Conservation (phyloP, 306 rosid species). For the Medicago arabica region DNA sequence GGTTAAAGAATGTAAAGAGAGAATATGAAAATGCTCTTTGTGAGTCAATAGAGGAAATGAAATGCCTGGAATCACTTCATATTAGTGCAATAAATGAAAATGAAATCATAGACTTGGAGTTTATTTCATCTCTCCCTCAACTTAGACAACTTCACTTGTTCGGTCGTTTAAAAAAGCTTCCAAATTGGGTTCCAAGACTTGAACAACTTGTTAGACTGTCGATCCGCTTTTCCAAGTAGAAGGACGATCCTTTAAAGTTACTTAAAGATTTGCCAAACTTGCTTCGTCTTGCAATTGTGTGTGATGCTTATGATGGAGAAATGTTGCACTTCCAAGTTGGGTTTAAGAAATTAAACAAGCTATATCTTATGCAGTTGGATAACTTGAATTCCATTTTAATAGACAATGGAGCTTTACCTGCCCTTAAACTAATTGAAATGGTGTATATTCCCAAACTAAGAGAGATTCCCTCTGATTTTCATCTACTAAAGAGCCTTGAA, state of each 20-base stretch:
- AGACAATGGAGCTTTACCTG: not conserved
- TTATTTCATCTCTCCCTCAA: not conserved
- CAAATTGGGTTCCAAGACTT: constrained; percentile 18
- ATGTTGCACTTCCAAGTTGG: constrained; percentile 15
- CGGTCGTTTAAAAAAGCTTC: not conserved
- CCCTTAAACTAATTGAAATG: not conserved
- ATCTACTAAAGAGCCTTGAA: not conserved
- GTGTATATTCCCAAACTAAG: not conserved
- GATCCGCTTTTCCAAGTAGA: constrained; percentile 11
- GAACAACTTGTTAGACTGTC: constrained; percentile 5
- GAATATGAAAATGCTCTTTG: constrained; percentile 18
- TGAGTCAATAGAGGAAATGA: constrained; percentile 27
- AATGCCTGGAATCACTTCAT: constrained; percentile 6
- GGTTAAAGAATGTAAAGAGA: constrained; percentile 27
- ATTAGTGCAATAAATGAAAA: not conserved
- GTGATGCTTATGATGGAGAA: constrained; percentile 18
- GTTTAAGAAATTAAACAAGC: constrained; percentile 8
- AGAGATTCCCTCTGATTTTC: constrained; percentile 21
- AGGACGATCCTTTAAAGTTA: constrained; percentile 19
- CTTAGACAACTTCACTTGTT: not conserved
- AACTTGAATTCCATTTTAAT: constrained; percentile 5
- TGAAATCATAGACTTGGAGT: constrained; percentile 18
- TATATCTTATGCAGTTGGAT: constrained; percentile 4
- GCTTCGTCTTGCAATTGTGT: not conserved
- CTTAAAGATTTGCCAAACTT: constrained; percentile 18